These are phyloP conservation scores for Myxozyma vanderwaltii DNA, from an alignment of 805 yeast genomes.

Conservation along the genomic window DNA sequence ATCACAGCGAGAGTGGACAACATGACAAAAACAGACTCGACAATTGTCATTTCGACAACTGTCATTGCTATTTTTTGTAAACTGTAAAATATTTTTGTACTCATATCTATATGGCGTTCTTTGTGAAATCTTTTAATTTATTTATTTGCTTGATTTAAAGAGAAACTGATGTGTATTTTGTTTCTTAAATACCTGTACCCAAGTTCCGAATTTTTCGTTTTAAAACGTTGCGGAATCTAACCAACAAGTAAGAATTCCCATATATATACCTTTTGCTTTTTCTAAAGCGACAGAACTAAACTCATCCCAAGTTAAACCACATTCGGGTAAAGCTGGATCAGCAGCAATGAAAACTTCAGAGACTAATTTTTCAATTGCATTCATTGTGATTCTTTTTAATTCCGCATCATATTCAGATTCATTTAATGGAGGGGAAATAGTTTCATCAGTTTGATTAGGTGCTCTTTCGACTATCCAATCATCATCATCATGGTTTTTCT, in stretches of 20 bases:
- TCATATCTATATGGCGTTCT: no score
- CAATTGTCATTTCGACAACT: no score
- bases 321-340: slow-evolving; percentile 11
- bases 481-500: slow-evolving; percentile 10
- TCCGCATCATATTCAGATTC: slow-evolving; percentile 31
- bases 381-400: slow-evolving; percentile 18
- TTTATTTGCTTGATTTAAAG: no score
- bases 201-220: no score
- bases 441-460: not conserved
- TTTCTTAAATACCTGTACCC: no score
- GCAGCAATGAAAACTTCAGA: slow-evolving; percentile 28
- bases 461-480: slow-evolving; percentile 8
- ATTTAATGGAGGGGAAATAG: not conserved
- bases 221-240: slow-evolving; percentile 24
- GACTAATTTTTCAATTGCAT: slow-evolving; percentile 25
- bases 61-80: no score
- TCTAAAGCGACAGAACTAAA: slow-evolving; percentile 20
- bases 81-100: no score
- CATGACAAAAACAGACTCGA: no score
- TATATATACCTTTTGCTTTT: slow-evolving; percentile 16
- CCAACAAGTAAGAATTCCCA: slow-evolving; percentile 27
- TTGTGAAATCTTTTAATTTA: no score
- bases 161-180: no score
- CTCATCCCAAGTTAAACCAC: slow-evolving; percentile 27
- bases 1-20: no score